These are phyloP conservation scores for Ceratobasidium sp. DNA, from an alignment of 1,284 basidiomycete genomes.

Conservation along the genomic window DNA sequence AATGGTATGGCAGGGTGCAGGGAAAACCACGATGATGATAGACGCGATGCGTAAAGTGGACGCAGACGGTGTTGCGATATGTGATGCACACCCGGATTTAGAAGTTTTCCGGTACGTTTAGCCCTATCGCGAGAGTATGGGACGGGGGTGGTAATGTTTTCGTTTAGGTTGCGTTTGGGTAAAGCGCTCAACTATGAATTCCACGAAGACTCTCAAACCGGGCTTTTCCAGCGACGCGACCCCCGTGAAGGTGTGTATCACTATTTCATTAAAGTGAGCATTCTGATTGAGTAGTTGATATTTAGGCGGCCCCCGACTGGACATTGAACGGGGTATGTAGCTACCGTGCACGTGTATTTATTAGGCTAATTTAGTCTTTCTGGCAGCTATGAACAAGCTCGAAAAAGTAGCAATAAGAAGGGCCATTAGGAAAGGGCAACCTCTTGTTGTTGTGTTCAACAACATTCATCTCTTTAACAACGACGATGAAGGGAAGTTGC, in stretches of 20 bases:
- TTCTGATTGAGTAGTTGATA: background rate
- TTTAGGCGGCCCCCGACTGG: slow-evolving; percentile 75
- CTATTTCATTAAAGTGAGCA: background rate
- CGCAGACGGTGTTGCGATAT: slow-evolving; percentile 69
- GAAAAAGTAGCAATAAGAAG: slow-evolving; percentile 82
- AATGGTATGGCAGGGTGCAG: slow-evolving; percentile 60
- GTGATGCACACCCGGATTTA: slow-evolving; percentile 71
- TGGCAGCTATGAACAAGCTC: slow-evolving; percentile 77
- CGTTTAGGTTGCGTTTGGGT: slow-evolving; percentile 73
- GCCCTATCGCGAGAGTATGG: slow-evolving; percentile 4
- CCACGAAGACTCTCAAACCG: slow-evolving; percentile 74
- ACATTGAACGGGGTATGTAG: slow-evolving; percentile 77
- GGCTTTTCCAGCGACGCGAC: slow-evolving; percentile 80
- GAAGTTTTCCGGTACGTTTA: slow-evolving; percentile 66
- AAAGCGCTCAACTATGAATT: slow-evolving; percentile 83
- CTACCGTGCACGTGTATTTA: slow-evolving; percentile 19
- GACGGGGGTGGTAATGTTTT: background rate
- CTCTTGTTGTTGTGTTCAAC: slow-evolving; percentile 80
- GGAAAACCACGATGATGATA: slow-evolving; percentile 83
- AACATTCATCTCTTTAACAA: slow-evolving; percentile 81
- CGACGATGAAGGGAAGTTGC: slow-evolving; percentile 77
- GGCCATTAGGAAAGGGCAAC: slow-evolving; percentile 65
- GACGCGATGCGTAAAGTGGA: slow-evolving; percentile 79
- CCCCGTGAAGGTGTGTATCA: slow-evolving; percentile 73
- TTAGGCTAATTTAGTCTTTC: background rate